Evolutionary conservation across 2,329 filamentous ascomycete genomes (phyloP).

Genomic region (Aspergillus luchuensis): DNA sequence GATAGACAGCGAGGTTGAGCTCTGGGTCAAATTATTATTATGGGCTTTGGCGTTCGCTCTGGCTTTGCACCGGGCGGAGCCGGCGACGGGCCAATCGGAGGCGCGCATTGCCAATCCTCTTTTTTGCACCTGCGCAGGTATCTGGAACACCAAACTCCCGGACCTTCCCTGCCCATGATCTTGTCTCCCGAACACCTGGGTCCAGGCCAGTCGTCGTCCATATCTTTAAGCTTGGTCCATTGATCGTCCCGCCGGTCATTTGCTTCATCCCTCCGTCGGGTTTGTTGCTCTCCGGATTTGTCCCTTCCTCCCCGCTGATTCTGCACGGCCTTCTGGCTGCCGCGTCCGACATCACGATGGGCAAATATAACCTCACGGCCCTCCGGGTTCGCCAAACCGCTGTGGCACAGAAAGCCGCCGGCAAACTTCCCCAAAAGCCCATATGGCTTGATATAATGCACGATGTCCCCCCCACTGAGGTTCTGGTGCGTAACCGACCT

Average conservation of each 20-base stretch:
- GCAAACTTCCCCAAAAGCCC: constrained; percentile 40
- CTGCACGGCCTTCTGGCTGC: constrained; percentile 7
- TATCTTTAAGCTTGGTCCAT: neutral
- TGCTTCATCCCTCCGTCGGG: neutral
- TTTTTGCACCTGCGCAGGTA: constrained; percentile 31
- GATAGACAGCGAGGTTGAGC: constrained; percentile 5
- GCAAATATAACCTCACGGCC: constrained; percentile 50
- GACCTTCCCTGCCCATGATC: too few relatives aligned
- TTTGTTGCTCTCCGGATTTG: neutral
- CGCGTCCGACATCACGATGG: constrained; percentile 37
- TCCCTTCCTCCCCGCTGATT: neutral
- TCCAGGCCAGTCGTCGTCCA: too few relatives aligned
- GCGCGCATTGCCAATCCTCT: constrained; percentile 36
- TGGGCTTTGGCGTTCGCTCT: constrained; percentile 14
- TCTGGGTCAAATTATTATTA: constrained; percentile 22
- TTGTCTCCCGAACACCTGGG: too few relatives aligned
- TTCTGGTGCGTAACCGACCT: constrained; percentile 60
- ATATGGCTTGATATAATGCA: constrained; percentile 60
- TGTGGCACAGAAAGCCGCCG: constrained; percentile 39
- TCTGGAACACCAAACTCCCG: neutral
- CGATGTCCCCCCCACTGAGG: constrained; percentile 61
- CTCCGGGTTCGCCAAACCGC: constrained; percentile 49
- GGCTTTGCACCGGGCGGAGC: constrained; percentile 32
- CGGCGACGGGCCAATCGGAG: constrained; percentile 41
- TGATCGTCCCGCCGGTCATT: neutral